Evolutionary conservation across 2,329 filamentous ascomycete species (phyloP), one percentile per base, ranked within the genome.

Genomic region (Clarireedia paspali): DNA sequence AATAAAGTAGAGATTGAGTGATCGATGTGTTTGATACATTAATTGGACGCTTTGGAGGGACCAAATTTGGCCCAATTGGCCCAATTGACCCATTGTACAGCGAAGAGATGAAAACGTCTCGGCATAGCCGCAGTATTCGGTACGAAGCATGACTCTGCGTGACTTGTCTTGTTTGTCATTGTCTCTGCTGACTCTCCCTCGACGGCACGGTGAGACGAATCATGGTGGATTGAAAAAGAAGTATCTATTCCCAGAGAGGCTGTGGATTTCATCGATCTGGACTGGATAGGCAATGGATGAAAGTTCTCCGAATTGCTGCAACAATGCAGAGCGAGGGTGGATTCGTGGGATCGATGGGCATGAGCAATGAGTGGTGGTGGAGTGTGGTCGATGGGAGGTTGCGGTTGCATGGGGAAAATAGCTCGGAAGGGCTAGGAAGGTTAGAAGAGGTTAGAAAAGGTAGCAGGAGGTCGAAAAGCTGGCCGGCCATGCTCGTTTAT

Each of bases 161-260:
- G 30, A 34, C 30, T 12, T 34, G 30, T 34, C 10, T 34, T 34
- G 20, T 20, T 20, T 20, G 20, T 20, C 20, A 20, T 20, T 20
- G 30, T 34, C 30, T 34, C 30, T 12, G 30, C 30, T 34, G 30
- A 34, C 30, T 34, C 10, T 53, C 17, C 36, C 24, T 47, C 26
- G 50, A 34, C 27, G 39, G 44, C 42, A 26, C 7, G 5, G 51
- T 27, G 39, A 53, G 51, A 53, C 51, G 40, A 48, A 47, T 48
- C 40, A 47, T 39, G 30, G 34, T 20, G 20, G 20, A 20, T 20
- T 20, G 20, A 20, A 20, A 20, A 20, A 40, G 10, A 40, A 14
- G 15, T 34, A 30, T 53, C 51, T 53, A 53, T 53, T 53, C 34
- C 44, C 45, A 53, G 44, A 48, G 51, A 53, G 51, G 51, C 51